phyloP scores from a whole-genome alignment of 352 stramenopile species.

The Globisporangium sylvaticum region DNA sequence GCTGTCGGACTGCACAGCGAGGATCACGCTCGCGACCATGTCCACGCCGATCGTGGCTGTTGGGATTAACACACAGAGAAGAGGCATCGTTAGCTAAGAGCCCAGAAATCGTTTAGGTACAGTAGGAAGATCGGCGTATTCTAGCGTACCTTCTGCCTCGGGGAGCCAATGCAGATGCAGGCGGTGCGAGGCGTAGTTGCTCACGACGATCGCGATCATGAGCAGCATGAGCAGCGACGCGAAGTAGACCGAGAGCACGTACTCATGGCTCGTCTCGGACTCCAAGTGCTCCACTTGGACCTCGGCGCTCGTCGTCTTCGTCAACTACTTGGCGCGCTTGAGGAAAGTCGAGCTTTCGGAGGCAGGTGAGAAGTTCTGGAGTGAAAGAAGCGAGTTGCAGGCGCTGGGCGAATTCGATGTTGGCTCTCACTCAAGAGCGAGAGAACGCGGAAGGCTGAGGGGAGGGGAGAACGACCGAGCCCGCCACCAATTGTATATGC shows the following conservation, averaged over 20 bases:
- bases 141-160: conserved; percentile 43
- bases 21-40: conserved; percentile 53
- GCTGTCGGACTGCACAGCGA: conserved; percentile 55
- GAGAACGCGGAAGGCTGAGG: background rate
- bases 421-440: background rate
- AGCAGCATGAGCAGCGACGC: conserved; percentile 67
- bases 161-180: conserved; percentile 73
- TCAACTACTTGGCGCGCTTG: background rate
- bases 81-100: background rate
- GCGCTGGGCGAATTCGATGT: background rate
- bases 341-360: background rate
- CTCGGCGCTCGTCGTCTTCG: conserved; percentile 22
- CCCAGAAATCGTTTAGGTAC: background rate
- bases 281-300: conserved; percentile 31
- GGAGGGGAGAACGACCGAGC: background rate
- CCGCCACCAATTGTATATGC: background rate
- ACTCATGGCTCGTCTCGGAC: conserved; percentile 67
- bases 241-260: conserved; percentile 77
- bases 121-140: background rate
- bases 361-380: background rate
- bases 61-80: background rate
- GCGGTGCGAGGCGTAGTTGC: conserved; percentile 76
- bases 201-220: conserved; percentile 74
- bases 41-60: conserved; percentile 62
- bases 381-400: background rate